Conservation (phyloP, 495 filamentous ascomycete species). For the Talaromyces thailandensis region DNA sequence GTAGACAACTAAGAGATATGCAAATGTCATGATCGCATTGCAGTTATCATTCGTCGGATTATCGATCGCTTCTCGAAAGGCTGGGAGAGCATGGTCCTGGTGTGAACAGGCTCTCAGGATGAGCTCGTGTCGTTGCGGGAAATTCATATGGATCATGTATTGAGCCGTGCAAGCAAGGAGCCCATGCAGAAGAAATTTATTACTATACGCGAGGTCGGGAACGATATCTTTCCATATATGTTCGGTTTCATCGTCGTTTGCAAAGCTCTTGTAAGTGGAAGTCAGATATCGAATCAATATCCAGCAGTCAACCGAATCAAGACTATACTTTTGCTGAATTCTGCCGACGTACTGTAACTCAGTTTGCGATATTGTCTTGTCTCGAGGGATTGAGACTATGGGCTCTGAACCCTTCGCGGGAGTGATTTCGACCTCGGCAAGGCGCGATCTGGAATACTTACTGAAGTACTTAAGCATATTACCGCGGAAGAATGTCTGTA, state of each 20-base stretch:
- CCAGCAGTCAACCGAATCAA: conserved; percentile 9
- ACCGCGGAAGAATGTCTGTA: conserved; percentile 23
- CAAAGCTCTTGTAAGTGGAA: conserved; percentile 13
- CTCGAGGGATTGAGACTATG: not conserved
- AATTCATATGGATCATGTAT: conserved; percentile 19
- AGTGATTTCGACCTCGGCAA: not conserved
- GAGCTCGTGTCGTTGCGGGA: conserved; percentile 8
- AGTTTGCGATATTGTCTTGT: not conserved
- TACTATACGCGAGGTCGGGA: conserved; percentile 12
- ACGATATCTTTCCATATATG: conserved; percentile 15
- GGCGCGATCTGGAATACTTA: not conserved
- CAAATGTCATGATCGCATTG: conserved; percentile 25
- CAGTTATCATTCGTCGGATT: conserved; percentile 17
- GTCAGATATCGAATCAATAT: conserved; percentile 13
- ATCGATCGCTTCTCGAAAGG: conserved; percentile 19
- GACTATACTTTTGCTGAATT: not conserved
- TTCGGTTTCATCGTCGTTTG: conserved; percentile 8
- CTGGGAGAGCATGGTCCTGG: conserved; percentile 22
- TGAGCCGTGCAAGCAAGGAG: conserved; percentile 25
- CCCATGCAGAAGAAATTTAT: conserved; percentile 23
- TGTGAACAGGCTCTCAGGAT: conserved; percentile 15
- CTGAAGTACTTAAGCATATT: conserved; percentile 9
- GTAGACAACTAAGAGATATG: conserved; percentile 27
- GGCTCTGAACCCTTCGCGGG: not conserved
- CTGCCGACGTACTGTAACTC: not conserved